Percentiles rank a stretch among this genome's conserved stretches.
Conservation (phyloP, 1,284 basidiomycete genomes). For the Microbotryum lychnidis-dioicae region DNA sequence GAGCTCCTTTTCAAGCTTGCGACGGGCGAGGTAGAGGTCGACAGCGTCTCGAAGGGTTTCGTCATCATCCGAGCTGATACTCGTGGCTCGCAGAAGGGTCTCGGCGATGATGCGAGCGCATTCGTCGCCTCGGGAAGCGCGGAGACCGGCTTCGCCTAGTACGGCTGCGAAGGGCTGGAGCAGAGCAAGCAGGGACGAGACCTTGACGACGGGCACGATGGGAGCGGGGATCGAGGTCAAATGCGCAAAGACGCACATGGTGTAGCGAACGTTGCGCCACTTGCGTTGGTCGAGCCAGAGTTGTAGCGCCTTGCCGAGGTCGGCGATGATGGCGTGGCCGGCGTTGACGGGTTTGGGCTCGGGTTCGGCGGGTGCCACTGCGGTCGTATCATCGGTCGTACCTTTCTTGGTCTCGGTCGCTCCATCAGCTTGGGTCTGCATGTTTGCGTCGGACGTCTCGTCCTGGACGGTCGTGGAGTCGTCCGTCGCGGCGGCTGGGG, state of each 20-base stretch:
- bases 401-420: constrained; percentile 41
- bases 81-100: constrained; percentile 22
- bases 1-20: constrained; percentile 26
- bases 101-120: constrained; percentile 35
- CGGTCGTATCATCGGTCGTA: constrained; percentile 28
- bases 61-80: constrained; percentile 3
- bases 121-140: constrained; percentile 34
- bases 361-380: constrained; percentile 38
- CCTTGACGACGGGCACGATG: constrained; percentile 18
- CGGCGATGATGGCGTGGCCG: constrained; percentile 70
- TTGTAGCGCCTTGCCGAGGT: constrained; percentile 80
- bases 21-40: constrained; percentile 17
- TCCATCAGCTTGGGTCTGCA: constrained; percentile 1
- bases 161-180: constrained; percentile 33
- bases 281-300: constrained; percentile 71
- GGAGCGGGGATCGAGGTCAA: constrained; percentile 47
- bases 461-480: not conserved
- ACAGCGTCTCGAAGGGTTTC: constrained; percentile 24
- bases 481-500: not conserved
- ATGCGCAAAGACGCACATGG: constrained; percentile 69
- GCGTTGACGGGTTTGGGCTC: constrained; percentile 37
- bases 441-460: constrained; percentile 5
- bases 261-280: constrained; percentile 75
- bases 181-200: constrained; percentile 24
- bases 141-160: constrained; percentile 34